Evolutionary conservation across 495 filamentous ascomycete species (phyloP).

Genomic region (Wilcoxina mikolae): DNA sequence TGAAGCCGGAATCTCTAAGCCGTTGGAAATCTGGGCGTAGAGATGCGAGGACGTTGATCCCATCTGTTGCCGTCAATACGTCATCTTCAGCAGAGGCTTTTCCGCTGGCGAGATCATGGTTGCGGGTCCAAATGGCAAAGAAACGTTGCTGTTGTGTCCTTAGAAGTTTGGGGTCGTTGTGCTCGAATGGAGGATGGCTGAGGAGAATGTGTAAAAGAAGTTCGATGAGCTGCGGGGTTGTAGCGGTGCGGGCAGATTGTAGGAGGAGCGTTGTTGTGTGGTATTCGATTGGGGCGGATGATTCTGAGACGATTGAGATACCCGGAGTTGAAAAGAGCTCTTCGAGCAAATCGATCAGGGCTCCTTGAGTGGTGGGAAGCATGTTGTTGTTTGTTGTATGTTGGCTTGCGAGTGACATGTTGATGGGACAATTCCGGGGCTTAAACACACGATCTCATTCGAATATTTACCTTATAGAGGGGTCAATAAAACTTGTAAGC

Average conservation of each 20-base stretch:
- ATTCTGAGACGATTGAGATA: constrained; percentile 3
- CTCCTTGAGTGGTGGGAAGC: background rate
- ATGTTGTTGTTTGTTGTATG: constrained; percentile 3
- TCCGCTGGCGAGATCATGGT: background rate
- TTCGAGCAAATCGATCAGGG: constrained; percentile 11
- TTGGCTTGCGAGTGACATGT: too few relatives aligned
- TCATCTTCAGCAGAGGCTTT: background rate
- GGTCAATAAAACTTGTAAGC: too few relatives aligned
- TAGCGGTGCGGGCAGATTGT: constrained; percentile 7
- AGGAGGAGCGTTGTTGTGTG: constrained; percentile 10
- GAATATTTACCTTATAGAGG: too few relatives aligned
- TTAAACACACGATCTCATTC: too few relatives aligned
- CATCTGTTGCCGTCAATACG: background rate
- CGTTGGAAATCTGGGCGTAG: constrained; percentile 12
- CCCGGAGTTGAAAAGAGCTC: constrained; percentile 7
- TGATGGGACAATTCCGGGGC: too few relatives aligned
- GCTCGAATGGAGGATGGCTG: constrained; percentile 15
- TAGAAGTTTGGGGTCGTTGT: constrained; percentile 5
- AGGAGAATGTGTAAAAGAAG: constrained; percentile 17
- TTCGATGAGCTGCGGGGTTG: constrained; percentile 10
- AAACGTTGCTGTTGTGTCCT: constrained; percentile 2
- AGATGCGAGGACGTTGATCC: constrained; percentile 6
- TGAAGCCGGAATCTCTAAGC: constrained; percentile 11
- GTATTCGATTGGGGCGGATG: background rate
- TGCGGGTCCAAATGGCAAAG: constrained; percentile 8